These are phyloP conservation scores for Senecio squalidus DNA, from an alignment of 140 eudicot species.

Conservation along the genomic window DNA sequence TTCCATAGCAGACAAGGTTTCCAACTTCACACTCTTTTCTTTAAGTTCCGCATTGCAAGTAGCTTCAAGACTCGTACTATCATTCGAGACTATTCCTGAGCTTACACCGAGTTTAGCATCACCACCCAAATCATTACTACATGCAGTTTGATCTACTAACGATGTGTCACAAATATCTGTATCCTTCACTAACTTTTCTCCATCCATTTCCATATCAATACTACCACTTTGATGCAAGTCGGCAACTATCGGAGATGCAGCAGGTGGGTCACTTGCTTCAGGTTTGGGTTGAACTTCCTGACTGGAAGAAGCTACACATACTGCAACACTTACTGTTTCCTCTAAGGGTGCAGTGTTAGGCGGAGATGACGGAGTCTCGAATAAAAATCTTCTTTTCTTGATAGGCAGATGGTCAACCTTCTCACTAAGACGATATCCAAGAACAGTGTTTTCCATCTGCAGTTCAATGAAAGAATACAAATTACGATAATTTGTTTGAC, in stretches of 20 bases:
- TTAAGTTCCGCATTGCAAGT: not conserved
- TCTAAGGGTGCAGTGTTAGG: slow-evolving; percentile 6
- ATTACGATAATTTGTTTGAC: not conserved
- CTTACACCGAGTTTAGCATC: not conserved
- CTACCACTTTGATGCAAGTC: not conserved
- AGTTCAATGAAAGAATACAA: not conserved
- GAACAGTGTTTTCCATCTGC: slow-evolving; percentile 30
- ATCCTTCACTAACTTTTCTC: slow-evolving; percentile 11
- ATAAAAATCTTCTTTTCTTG: slow-evolving; percentile 40
- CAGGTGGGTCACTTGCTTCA: slow-evolving; percentile 13
- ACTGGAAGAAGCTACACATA: slow-evolving; percentile 6
- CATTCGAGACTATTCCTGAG: slow-evolving; percentile 15
- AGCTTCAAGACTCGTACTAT: not conserved
- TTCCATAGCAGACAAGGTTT: slow-evolving; percentile 18
- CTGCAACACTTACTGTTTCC: slow-evolving; percentile 1
- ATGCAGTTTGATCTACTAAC: slow-evolving; percentile 21
- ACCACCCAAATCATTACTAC: slow-evolving; percentile 19
- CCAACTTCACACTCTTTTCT: slow-evolving; percentile 14
- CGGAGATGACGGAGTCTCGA: slow-evolving; percentile 31
- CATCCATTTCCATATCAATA: slow-evolving; percentile 14
- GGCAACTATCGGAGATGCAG: slow-evolving; percentile 1
- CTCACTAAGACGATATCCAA: slow-evolving; percentile 24
- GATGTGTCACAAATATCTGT: slow-evolving; percentile 15
- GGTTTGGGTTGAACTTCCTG: slow-evolving; percentile 7
- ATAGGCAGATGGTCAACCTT: slow-evolving; percentile 38